Base-by-base conservation (phyloP, 768 basidiomycete genomes). In the Leccinum pellstonianum region DNA sequence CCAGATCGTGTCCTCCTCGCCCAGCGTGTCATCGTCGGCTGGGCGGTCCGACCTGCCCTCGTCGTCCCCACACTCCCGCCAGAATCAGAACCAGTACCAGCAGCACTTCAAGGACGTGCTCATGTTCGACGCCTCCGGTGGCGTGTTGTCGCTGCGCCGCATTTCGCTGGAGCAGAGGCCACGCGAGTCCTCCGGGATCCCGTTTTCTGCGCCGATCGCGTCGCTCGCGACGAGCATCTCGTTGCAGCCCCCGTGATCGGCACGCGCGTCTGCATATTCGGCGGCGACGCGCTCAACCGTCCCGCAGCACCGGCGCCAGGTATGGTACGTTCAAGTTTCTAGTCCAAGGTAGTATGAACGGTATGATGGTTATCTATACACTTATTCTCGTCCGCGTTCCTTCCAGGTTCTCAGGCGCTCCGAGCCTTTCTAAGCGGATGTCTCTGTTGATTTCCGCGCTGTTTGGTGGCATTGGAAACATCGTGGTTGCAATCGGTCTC, bases 81-180 rank as follows among this genome's bases (percentile, higher is more conserved):
- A 64, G 55, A 74, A 68, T 6, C 70, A 75, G 17, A 75, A 77
- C 12, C 84, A 64, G 54, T 73, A 68, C 8, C 70, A 75, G 15
- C 75, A 77, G 11, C 84, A 85, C 59, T 82, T 80, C 63, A 87
- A 88, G 68, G 88, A 91, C 58, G 61, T 90, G 3, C 78, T 91
- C 17, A 65, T 90, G 3, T 90, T 91, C 64, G 86, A 91, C 66
- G 83, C 86, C 0, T 71, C 70, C 1, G 82, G 84, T 43, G 82
- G 83, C 0, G 73, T 79, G 3, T 75, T 91, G 21, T 81, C 82
- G 0, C 73, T 90, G 49, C 77, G 85, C 25, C 74, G 88, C 2
- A 70, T 90, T 51, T 71, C 73, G 3, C 58, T 87, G 5, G 83
- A 86, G 37, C 71, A 66, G 52, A 70, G 68, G 14, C 41, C 64